Percentiles rank a stretch among this genome's conserved stretches.
Evolutionary conservation across 257 asterid species (phyloP).

Genomic region (Solanum habrochaites): DNA sequence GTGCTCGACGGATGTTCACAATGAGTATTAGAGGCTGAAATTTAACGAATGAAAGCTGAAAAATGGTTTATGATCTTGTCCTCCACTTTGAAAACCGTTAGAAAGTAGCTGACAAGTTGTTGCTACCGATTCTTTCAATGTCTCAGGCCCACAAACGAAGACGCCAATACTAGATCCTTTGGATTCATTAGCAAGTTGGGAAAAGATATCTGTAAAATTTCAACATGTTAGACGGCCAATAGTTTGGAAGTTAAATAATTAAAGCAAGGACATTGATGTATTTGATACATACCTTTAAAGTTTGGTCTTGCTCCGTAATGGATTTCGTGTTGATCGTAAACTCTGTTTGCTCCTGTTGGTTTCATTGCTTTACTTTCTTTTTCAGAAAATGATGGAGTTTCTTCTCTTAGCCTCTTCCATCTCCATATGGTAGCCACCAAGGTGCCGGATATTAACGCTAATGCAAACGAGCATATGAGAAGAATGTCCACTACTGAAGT

Average conservation of each 20-base stretch:
- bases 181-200: slow-evolving; percentile 29
- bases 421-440: slow-evolving; percentile 27
- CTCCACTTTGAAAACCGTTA: slow-evolving; percentile 7
- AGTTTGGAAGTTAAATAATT: background rate
- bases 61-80: slow-evolving; percentile 20
- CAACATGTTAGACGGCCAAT: slow-evolving; percentile 1
- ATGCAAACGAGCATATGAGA: slow-evolving; percentile 40
- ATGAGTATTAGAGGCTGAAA: slow-evolving; percentile 38
- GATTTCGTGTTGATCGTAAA: slow-evolving; percentile 40
- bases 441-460: slow-evolving; percentile 31
- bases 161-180: slow-evolving; percentile 56
- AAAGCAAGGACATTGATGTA: background rate
- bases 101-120: slow-evolving; percentile 27
- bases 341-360: slow-evolving; percentile 20
- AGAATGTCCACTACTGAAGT: slow-evolving; percentile 45
- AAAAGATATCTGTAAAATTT: slow-evolving; percentile 34
- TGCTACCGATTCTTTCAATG: slow-evolving; percentile 60
- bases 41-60: slow-evolving; percentile 69
- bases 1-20: background rate
- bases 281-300: slow-evolving; percentile 42
- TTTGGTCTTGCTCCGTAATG: slow-evolving; percentile 75
- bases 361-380: slow-evolving; percentile 16
- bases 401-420: slow-evolving; percentile 35
- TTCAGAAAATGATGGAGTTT: slow-evolving; percentile 17
- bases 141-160: slow-evolving; percentile 71